phyloP scores from a whole-genome alignment of 352 stramenopile species.

The Globisporangium nagaii region DNA sequence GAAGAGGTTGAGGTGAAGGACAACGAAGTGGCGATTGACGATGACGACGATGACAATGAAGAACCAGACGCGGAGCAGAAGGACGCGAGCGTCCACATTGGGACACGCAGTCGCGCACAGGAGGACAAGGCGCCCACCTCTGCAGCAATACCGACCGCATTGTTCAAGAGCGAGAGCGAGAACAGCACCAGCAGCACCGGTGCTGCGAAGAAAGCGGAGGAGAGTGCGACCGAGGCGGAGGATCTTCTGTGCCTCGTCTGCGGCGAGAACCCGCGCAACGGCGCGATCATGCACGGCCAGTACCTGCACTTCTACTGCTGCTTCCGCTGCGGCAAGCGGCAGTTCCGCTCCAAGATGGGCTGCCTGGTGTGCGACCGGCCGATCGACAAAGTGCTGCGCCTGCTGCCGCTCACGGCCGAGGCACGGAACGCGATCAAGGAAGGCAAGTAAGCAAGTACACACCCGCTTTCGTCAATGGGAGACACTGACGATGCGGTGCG shows the following conservation, averaged over 20 bases:
- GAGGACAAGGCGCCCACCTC: not conserved
- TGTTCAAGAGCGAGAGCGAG: not conserved
- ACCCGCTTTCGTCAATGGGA: no score
- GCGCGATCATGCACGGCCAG: conserved; percentile 63
- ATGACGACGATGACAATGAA: not conserved
- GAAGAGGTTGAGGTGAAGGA: conserved; percentile 16
- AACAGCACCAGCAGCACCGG: not conserved
- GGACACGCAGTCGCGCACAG: not conserved
- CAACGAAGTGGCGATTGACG: not conserved
- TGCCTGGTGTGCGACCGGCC: conserved; percentile 76
- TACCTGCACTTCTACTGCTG: conserved; percentile 84
- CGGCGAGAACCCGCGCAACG: conserved; percentile 46
- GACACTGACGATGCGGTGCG: no score
- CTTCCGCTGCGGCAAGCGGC: conserved; percentile 70
- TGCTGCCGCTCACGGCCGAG: conserved; percentile 67
- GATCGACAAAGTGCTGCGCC: conserved; percentile 67
- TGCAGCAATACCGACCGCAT: not conserved
- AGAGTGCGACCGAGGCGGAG: conserved; percentile 22
- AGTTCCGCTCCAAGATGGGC: conserved; percentile 36
- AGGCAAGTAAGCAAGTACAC: conserved; percentile 13
- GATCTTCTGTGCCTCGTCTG: conserved; percentile 73
- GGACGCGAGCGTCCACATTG: not conserved
- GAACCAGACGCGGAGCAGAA: not conserved
- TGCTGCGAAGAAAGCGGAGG: not conserved
- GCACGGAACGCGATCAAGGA: conserved; percentile 33